Evolutionary conservation across 306 rosid genomes (phyloP).

Genomic region (Aeschynomene evenia): DNA sequence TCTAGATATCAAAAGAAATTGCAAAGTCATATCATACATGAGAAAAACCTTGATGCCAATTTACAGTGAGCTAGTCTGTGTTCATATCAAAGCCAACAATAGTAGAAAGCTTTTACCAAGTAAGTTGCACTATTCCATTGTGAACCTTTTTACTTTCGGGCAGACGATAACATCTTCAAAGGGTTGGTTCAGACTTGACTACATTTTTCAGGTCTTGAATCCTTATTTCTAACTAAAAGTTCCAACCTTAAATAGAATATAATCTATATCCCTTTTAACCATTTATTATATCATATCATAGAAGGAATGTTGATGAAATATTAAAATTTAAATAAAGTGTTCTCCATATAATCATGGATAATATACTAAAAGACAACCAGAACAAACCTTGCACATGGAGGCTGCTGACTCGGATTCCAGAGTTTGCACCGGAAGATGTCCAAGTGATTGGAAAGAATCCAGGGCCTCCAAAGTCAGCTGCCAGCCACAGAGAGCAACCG

Average conservation of each 20-base stretch:
- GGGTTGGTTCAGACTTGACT: no score
- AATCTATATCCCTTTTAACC: background rate
- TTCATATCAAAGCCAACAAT: background rate
- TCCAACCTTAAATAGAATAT: background rate
- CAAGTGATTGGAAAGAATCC: slow-evolving; percentile 74
- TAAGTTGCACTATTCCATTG: background rate
- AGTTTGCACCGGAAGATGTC: slow-evolving; percentile 72
- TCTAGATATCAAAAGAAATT: background rate
- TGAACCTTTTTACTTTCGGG: background rate
- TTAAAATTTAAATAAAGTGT: slow-evolving; percentile 5
- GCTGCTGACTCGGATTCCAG: slow-evolving; percentile 96
- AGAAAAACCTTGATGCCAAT: no score
- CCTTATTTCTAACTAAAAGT: no score
- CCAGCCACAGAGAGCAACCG: slow-evolving; percentile 87
- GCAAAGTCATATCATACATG: background rate
- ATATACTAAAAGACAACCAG: background rate
- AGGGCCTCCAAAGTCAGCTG: slow-evolving; percentile 93
- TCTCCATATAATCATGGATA: slow-evolving; percentile 10
- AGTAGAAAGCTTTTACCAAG: background rate
- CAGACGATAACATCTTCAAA: no score
- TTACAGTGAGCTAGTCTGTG: slow-evolving; percentile 2
- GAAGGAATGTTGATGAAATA: slow-evolving; percentile 7
- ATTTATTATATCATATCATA: slow-evolving; percentile 8
- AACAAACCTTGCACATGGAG: slow-evolving; percentile 84
- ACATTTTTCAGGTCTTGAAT: no score